A percentile compares a stretch with the other conserved stretches of the same genome.
phyloP scores from a whole-genome alignment of 331 rosid species.

The Malus hybrid region DNA sequence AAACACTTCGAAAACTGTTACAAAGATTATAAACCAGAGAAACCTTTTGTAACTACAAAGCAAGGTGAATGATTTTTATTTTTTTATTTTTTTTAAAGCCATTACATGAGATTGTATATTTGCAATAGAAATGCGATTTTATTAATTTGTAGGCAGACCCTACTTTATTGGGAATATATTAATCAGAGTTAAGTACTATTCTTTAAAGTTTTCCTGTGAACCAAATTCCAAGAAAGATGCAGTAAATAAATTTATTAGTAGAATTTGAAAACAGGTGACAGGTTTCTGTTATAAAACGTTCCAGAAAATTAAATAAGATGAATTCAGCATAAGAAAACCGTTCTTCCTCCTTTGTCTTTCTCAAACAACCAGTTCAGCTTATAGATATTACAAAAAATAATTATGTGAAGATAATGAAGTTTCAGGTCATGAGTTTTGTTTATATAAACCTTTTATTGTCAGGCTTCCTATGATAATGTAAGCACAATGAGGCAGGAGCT shows the following conservation, averaged over 20 bases:
- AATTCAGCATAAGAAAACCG: not conserved
- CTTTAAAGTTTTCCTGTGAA: not conserved
- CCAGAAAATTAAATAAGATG: not conserved
- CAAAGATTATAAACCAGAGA: not conserved
- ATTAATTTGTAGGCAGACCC: not conserved
- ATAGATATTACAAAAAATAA: not conserved
- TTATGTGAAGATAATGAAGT: not conserved
- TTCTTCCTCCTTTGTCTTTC: not conserved
- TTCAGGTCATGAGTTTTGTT: not conserved
- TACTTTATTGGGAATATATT: not conserved
- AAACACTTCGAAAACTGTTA: not conserved
- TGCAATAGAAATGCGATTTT: not conserved
- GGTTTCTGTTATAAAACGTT: not conserved
- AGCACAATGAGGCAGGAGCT: slow-evolving; percentile 29
- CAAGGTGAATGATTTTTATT: too few relatives aligned
- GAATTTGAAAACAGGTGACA: not conserved
- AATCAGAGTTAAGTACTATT: not conserved
- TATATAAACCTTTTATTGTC: slow-evolving; percentile 7
- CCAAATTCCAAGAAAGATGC: not conserved
- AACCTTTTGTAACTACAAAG: not conserved
- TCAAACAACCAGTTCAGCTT: not conserved
- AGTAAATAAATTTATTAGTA: not conserved
- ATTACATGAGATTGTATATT: not conserved
- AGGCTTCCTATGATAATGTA: slow-evolving; percentile 34
- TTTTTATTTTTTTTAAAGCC: too few relatives aligned